phyloP scores from a whole-genome alignment of 1,284 basidiomycete species.

The Kalmanozyma brasiliensis region DNA sequence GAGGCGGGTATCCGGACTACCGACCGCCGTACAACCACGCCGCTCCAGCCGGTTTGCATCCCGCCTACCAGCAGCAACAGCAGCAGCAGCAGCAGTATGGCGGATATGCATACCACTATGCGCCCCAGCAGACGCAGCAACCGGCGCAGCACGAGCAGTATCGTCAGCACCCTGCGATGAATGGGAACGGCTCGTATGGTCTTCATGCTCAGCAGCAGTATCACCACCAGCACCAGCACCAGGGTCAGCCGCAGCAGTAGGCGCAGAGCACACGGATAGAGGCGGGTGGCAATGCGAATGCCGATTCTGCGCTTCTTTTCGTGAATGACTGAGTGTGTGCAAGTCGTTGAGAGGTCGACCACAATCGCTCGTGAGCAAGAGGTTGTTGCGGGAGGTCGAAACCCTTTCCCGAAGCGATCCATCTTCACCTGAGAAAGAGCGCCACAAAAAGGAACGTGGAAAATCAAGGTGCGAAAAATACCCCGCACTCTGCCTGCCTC shows the following conservation, averaged over 20 bases:
- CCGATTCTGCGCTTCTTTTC: no score
- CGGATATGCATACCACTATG: neutral
- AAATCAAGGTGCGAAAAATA: no score
- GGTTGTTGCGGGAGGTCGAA: no score
- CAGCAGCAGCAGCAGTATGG: conserved; percentile 9
- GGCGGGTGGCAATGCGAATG: no score
- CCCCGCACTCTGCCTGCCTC: no score
- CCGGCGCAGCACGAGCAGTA: conserved; percentile 6
- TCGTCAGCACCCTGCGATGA: no score
- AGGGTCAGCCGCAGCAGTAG: conserved; percentile 10
- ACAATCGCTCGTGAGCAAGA: no score
- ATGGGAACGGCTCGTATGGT: neutral
- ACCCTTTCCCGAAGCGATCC: no score
- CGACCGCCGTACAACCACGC: conserved; percentile 26
- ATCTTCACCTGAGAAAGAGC: no score
- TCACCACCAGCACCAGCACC: conserved; percentile 2
- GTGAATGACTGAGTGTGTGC: no score
- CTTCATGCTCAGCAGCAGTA: neutral
- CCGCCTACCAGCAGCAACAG: conserved; percentile 10
- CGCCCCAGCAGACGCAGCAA: conserved; percentile 3
- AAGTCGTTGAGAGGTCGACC: no score
- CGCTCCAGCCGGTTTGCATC: conserved; percentile 15
- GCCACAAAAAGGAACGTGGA: no score
- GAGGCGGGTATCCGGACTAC: conserved; percentile 21
- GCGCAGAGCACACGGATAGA: neutral